A percentile compares a stretch with the other conserved stretches of the same genome.
These are phyloP conservation scores for Pneumocystis oryctolagi DNA, from an alignment of 1,139 yeast species.

Conservation along the genomic window DNA sequence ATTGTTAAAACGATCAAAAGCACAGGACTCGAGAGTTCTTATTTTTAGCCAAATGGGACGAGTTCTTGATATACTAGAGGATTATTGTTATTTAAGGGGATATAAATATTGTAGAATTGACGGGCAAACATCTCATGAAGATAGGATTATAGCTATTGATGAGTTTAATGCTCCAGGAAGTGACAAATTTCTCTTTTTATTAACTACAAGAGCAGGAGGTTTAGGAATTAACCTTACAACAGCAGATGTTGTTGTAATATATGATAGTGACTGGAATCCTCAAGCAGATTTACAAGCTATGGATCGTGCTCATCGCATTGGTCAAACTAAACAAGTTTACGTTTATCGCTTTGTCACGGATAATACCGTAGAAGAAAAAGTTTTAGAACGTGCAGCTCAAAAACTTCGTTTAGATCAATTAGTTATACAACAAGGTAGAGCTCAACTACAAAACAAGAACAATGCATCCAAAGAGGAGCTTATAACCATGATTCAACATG, in stretches of 20 bases:
- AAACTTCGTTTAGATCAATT: conserved; percentile 82
- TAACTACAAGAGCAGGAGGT: conserved; percentile 98
- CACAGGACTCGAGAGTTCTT: conserved; percentile 74
- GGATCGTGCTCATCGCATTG: conserved; percentile 98
- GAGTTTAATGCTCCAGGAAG: conserved; percentile 75
- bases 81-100: conserved; percentile 72
- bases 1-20: conserved; percentile 52
- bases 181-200: conserved; percentile 65
- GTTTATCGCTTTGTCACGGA: conserved; percentile 89
- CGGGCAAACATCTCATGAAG: conserved; percentile 90
- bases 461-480: conserved; percentile 70
- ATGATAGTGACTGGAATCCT: conserved; percentile 97
- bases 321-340: conserved; percentile 89
- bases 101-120: conserved; percentile 85
- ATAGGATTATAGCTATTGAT: conserved; percentile 81
- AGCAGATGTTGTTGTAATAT: conserved; percentile 80
- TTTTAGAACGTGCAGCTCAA: conserved; percentile 89
- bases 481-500: conserved; percentile 90
- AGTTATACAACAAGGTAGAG: conserved; percentile 88
- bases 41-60: conserved; percentile 94
- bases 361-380: conserved; percentile 92
- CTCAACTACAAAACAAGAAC: conserved; percentile 29
- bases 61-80: conserved; percentile 78
- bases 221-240: conserved; percentile 85
- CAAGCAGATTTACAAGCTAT: conserved; percentile 97